Evolutionary conservation across 1,139 yeast genomes (phyloP), one percentile per base, ranked within the genome.

Genomic region (Meyerozyma carpophila): DNA sequence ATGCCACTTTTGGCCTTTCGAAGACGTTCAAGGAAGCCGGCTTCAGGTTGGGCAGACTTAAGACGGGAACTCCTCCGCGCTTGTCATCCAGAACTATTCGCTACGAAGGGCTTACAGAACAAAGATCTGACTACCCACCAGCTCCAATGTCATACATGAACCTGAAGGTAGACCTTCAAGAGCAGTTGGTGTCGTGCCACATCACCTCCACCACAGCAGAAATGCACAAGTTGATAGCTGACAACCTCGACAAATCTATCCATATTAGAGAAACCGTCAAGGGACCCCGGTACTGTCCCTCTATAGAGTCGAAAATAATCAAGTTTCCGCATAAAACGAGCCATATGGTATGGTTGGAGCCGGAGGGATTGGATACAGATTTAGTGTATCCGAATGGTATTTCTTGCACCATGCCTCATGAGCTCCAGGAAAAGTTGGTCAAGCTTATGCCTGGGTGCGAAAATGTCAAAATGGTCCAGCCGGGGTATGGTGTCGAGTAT

Each of bases 401-500:
- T 24, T 87, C 96, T 4, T 87, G 93, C 56, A 90, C 98, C 0
- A 86, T 94, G 95, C 98, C 98, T 0, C 93, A 82, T 32, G 98
- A 93, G 16, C 84, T 93, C 26, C 98, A 94, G 62, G 75, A 75
- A 31, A 70, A 77, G 50, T 77, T 91, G 73, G 78, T 94, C 42
- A 71, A 73, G 46, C 68, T 89, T 67, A 87, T 94, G 54, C 87
- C 90, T 1, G 99, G 99, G 0, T 77, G 95, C 45, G 96, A 89
- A 55, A 82, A 88, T 54, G 97, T 86, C 0, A 71, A 68, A 16
- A 89, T 94, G 89, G 58, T 84, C 6, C 96, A 90, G 56, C 97
- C 98, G 0, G 99, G 98, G 0, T 94, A 94, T 59, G 99, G 99
- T 11, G 98, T 94, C 2, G 98, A 94, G 61, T 94, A 94, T 58